Evolutionary conservation across 495 filamentous ascomycete species (phyloP).

Genomic region (Daldinia caldariorum): DNA sequence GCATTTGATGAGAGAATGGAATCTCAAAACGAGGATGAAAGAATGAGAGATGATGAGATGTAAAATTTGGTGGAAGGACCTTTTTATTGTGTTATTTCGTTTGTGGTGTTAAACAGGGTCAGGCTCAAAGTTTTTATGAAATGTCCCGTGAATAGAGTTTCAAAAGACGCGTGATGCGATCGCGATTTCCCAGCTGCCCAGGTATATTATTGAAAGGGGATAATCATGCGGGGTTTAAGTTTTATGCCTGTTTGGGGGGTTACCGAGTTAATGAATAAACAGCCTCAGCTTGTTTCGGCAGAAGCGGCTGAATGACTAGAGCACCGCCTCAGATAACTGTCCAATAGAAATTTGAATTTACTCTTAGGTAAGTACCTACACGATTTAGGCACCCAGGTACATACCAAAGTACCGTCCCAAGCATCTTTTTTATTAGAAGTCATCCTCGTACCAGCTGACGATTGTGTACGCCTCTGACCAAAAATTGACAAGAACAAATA

Average conservation of each 20-base stretch:
- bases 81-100: slow-evolving; percentile 26
- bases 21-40: slow-evolving; percentile 10
- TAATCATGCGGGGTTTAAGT: slow-evolving; percentile 34
- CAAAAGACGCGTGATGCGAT: slow-evolving; percentile 49
- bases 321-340: slow-evolving; percentile 27
- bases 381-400: no score
- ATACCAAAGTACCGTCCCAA: neutral
- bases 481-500: neutral
- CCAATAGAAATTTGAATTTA: slow-evolving; percentile 17
- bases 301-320: slow-evolving; percentile 39
- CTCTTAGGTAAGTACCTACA: neutral
- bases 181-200: slow-evolving; percentile 33
- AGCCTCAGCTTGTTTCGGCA: slow-evolving; percentile 11
- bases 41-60: neutral
- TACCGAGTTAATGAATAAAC: slow-evolving; percentile 17
- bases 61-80: neutral
- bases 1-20: neutral
- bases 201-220: neutral
- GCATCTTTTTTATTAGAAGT: slow-evolving; percentile 31
- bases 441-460: slow-evolving; percentile 31
- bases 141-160: slow-evolving; percentile 44
- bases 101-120: slow-evolving; percentile 24
- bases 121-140: slow-evolving; percentile 17
- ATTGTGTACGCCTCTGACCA: slow-evolving; percentile 21
- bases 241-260: slow-evolving; percentile 25